These are phyloP conservation scores for Pichia sp. DNA, from an alignment of 1,139 yeast genomes.

Conservation along the genomic window DNA sequence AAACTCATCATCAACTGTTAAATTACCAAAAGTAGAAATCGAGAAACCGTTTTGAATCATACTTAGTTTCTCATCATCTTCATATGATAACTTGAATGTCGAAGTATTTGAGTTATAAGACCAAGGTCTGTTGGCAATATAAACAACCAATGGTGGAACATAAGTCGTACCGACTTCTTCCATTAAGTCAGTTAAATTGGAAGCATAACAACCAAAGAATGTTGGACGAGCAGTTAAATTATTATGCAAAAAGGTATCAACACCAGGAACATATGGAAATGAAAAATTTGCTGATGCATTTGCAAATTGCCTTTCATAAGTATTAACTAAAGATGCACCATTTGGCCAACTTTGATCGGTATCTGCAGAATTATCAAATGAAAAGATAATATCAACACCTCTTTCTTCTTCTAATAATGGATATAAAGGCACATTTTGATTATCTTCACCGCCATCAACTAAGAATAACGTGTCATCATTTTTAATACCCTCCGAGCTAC, in stretches of 20 bases:
- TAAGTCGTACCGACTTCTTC: slow-evolving; percentile 28
- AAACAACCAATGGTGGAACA: slow-evolving; percentile 70
- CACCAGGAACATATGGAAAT: slow-evolving; percentile 86
- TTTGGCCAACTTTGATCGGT: slow-evolving; percentile 66
- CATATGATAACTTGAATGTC: slow-evolving; percentile 62
- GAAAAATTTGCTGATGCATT: slow-evolving; percentile 55
- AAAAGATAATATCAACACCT: slow-evolving; percentile 71
- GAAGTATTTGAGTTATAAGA: slow-evolving; percentile 63
- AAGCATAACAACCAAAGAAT: slow-evolving; percentile 80
- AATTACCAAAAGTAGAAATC: slow-evolving; percentile 62
- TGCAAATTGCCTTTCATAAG: slow-evolving; percentile 58
- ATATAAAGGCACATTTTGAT: slow-evolving; percentile 68
- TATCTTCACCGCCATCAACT: slow-evolving; percentile 90
- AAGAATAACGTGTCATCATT: slow-evolving; percentile 45
- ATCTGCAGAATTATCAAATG: slow-evolving; percentile 84
- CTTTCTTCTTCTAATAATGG: slow-evolving; percentile 72
- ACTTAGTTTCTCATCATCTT: slow-evolving; percentile 47
- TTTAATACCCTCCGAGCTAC: slow-evolving; percentile 37
- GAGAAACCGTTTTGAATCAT: slow-evolving; percentile 80
- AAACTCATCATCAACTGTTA: slow-evolving; percentile 70
- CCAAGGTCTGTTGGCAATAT: slow-evolving; percentile 73
- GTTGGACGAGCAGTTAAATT: slow-evolving; percentile 65
- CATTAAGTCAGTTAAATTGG: slow-evolving; percentile 50
- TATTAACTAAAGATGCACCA: slow-evolving; percentile 61
- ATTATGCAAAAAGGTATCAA: slow-evolving; percentile 49